Conservation (phyloP, 2,329 filamentous ascomycete genomes). For the Metarhizium rileyi region DNA sequence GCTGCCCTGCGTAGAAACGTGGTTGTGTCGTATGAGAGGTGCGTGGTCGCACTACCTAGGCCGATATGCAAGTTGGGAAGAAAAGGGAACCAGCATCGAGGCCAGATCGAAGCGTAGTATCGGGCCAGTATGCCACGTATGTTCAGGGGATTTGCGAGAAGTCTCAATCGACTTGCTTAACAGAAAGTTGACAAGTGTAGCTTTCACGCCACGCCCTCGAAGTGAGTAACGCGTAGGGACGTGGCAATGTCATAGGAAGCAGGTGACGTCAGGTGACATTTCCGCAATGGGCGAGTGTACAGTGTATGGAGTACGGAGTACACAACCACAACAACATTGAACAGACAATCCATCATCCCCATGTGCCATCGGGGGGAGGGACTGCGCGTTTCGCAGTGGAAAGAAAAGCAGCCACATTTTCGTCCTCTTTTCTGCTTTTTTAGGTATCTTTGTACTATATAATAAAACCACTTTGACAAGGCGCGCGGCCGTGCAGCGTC, state of each 20-base stretch:
- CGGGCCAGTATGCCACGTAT: background rate
- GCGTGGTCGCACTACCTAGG: background rate
- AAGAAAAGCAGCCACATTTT: too few relatives aligned
- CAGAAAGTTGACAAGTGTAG: background rate
- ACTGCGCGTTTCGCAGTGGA: too few relatives aligned
- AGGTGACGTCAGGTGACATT: constrained; percentile 7
- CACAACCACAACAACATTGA: too few relatives aligned
- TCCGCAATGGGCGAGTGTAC: background rate
- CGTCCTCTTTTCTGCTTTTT: too few relatives aligned
- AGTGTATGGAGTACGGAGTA: constrained; percentile 3
- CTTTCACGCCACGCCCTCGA: background rate
- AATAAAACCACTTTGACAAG: too few relatives aligned
- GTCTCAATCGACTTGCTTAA: background rate
- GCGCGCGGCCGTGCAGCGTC: too few relatives aligned
- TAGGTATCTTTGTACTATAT: too few relatives aligned
- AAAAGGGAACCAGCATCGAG: background rate
- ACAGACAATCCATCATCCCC: too few relatives aligned
- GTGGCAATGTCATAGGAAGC: constrained; percentile 1
- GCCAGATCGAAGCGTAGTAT: background rate
- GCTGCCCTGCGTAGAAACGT: background rate
- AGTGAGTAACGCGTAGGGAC: background rate
- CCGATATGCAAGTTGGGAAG: background rate
- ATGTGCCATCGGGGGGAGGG: too few relatives aligned
- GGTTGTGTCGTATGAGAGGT: background rate
- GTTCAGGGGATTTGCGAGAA: background rate